Conservation (phyloP, 1,284 basidiomycete genomes). For the Entoloma clypeatum region DNA sequence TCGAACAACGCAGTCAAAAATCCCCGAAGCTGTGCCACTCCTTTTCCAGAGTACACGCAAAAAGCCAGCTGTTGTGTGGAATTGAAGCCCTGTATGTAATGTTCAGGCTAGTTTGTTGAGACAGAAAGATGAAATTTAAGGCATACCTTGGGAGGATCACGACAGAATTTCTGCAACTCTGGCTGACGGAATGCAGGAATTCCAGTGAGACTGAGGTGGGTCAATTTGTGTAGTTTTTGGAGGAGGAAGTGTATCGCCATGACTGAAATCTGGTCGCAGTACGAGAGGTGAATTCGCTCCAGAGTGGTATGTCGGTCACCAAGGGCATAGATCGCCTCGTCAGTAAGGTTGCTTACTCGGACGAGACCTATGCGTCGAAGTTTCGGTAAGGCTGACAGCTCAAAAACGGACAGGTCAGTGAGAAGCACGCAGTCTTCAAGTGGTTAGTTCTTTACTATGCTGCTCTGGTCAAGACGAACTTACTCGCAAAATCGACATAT, state of each 20-base stretch:
- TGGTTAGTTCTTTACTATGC: constrained; percentile 8
- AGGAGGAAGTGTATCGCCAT: constrained; percentile 90
- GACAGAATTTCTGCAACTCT: constrained; percentile 89
- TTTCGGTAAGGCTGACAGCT: constrained; percentile 86
- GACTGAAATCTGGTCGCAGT: constrained; percentile 94
- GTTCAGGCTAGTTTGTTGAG: constrained; percentile 8
- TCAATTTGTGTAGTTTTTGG: constrained; percentile 83
- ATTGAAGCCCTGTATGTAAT: constrained; percentile 75
- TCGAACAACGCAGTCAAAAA: constrained; percentile 74
- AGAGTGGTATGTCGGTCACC: constrained; percentile 79
- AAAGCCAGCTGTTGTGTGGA: constrained; percentile 88
- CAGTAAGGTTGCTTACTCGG: constrained; percentile 88
- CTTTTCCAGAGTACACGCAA: constrained; percentile 95
- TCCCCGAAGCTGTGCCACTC: constrained; percentile 79
- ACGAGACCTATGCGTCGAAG: constrained; percentile 94
- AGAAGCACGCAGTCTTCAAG: constrained; percentile 76
- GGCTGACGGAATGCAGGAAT: constrained; percentile 85
- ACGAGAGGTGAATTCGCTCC: constrained; percentile 95
- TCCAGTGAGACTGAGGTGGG: constrained; percentile 95
- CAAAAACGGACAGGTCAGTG: constrained; percentile 93
- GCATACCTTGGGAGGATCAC: constrained; percentile 80
- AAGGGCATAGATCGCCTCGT: constrained; percentile 87
- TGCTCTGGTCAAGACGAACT: constrained; percentile 58
- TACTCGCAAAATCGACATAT: constrained; percentile 97
- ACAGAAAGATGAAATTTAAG: not conserved